Evolutionary conservation across 2,329 filamentous ascomycete genomes (phyloP), one percentile per base, ranked within the genome.

Genomic region (Coniosporium tulheliwenetii): DNA sequence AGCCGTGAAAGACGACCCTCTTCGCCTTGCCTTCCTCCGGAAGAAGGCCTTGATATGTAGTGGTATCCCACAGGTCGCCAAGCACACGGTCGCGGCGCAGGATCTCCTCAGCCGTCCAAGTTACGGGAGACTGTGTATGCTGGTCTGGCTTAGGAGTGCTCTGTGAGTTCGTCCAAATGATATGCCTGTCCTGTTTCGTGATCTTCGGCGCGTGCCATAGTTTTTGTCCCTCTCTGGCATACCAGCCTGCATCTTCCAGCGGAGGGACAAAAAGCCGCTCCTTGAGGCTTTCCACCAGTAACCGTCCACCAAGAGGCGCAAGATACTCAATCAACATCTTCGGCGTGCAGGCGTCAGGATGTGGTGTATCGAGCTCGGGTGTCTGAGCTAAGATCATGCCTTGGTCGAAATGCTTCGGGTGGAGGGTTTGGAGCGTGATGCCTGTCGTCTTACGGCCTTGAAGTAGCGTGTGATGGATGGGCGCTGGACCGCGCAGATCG

Each of bases 401-500:
- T 44, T 77, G 75, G 57, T 98, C 91, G 55, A 96, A 95, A 37
- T 69, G 61, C 12, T 65, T 62, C 2, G 76, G 70, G 57, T 95
- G 77, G 32, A 98, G 71, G 0, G 89, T 96, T 59, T 98, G 91
- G 19, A 98, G 66, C 0, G 83, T 81, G 15, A 95, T 71, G 16
- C 91, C 91, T 0, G 82, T 85, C 44, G 65, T 61, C 1, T 53
- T 52, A 41, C 75, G 66, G 10, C 70, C 64, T 26, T 71, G 63
- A 10, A 96, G 67, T 31, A 96, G 69, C n/a, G 84, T 77, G 58
- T 87, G 82, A 46, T 93, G 81, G 10, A 98, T 69, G 0, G 91
- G 91, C 2, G 91, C 85, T 9, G 91, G 75, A 2, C 91, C 91
- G 43, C 81, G 79, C 44, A 94, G 76, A 78, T 91, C 81, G 3